phyloP scores from a whole-genome alignment of 140 eudicot genomes.

The Senecio squalidus region DNA sequence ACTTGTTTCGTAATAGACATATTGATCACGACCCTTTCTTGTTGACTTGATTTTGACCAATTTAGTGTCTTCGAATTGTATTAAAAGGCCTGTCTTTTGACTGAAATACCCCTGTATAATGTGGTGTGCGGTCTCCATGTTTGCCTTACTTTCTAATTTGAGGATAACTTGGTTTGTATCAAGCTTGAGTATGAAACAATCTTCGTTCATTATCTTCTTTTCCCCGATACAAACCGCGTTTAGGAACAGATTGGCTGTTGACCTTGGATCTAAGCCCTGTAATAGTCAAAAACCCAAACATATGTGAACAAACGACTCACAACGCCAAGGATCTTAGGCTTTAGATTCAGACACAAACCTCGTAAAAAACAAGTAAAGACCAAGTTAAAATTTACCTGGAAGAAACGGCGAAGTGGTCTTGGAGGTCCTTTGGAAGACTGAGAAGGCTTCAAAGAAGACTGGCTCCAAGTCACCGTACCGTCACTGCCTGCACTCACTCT shows the following conservation, averaged over 20 bases:
- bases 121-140: constrained; percentile 74
- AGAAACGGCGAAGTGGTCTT: constrained; percentile 79
- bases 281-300: background rate
- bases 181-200: constrained; percentile 66
- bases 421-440: constrained; percentile 69
- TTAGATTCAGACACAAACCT: too few relatives aligned
- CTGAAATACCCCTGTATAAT: constrained; percentile 85
- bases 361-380: too few relatives aligned
- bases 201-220: constrained; percentile 52
- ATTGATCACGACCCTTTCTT: constrained; percentile 35
- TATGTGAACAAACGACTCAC: background rate
- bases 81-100: constrained; percentile 79
- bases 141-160: constrained; percentile 49
- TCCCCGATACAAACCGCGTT: constrained; percentile 79
- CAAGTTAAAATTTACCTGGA: constrained; percentile 47
- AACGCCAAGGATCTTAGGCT: too few relatives aligned
- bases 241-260: constrained; percentile 67
- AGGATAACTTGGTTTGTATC: constrained; percentile 61
- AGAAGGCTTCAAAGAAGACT: constrained; percentile 58
- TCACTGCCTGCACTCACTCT: constrained; percentile 85
- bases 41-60: constrained; percentile 56
- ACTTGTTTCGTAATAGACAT: constrained; percentile 68
- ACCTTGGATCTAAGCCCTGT: constrained; percentile 91
- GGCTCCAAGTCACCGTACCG: constrained; percentile 80
- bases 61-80: constrained; percentile 78